phyloP scores from a whole-genome alignment of 192 early-diverging fungal genomes.

The Backusella parvicylindrica region DNA sequence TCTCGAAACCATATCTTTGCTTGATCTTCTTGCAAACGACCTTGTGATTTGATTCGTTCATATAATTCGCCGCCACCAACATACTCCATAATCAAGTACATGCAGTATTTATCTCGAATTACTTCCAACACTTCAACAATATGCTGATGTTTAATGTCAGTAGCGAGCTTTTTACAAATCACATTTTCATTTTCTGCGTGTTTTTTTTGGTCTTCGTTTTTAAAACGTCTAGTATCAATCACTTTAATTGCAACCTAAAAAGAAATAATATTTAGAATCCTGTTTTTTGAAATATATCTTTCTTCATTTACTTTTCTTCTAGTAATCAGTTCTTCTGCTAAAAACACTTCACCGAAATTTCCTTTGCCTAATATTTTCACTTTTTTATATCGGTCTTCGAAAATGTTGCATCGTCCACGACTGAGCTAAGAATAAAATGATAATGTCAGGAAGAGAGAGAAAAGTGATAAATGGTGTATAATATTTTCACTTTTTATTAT shows the following conservation, averaged over 20 bases:
- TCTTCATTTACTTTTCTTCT: constrained; percentile 36
- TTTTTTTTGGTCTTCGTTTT: constrained; percentile 44
- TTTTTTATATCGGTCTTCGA: constrained; percentile 14
- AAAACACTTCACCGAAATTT: constrained; percentile 57
- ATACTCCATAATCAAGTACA: constrained; percentile 64
- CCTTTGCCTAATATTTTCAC: constrained; percentile 49
- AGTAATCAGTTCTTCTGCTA: constrained; percentile 47
- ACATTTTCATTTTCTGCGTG: constrained; percentile 44
- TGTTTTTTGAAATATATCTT: not conserved
- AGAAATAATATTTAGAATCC: not conserved
- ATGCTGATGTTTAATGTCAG: constrained; percentile 37
- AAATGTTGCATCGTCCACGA: not conserved
- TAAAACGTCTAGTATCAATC: constrained; percentile 46
- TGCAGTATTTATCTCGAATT: constrained; percentile 30
- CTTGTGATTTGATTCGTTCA: constrained; percentile 56
- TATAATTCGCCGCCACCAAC: constrained; percentile 67
- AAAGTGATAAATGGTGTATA: too few species aligned
- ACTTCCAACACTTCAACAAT: constrained; percentile 51
- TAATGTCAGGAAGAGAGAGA: not conserved
- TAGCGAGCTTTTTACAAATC: constrained; percentile 31
- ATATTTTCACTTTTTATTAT: not conserved
- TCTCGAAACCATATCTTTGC: constrained; percentile 64
- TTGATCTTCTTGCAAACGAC: constrained; percentile 52
- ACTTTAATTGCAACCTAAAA: constrained; percentile 53
- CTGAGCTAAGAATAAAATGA: not conserved